Evolutionary conservation across 148 eudicot species (phyloP).

Genomic region (Fallopia convolvulus): DNA sequence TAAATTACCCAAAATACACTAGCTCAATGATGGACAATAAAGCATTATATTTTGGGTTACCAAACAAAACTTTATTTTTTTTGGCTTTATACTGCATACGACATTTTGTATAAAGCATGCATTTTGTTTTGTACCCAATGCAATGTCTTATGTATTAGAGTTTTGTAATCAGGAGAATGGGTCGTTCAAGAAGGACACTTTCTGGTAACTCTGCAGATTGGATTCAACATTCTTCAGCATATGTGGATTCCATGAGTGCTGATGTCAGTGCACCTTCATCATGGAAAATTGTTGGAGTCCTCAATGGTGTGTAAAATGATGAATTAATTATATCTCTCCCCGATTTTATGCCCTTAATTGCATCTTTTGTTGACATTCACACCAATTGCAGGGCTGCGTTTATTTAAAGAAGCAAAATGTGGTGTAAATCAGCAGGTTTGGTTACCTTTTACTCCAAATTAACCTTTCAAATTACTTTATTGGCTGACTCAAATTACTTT

Average conservation of each 20-base stretch:
- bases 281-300: slow-evolving; percentile 64
- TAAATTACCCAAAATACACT: no score
- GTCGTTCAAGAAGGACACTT: slow-evolving; percentile 30
- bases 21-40: no score
- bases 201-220: slow-evolving; percentile 35
- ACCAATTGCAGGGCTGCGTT: slow-evolving; percentile 42
- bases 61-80: no score
- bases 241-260: slow-evolving; percentile 47
- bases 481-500: slow-evolving; percentile 2
- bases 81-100: no score
- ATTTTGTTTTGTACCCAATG: not conserved
- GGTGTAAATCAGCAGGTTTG: slow-evolving; percentile 11
- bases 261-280: slow-evolving; percentile 75
- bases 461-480: not conserved
- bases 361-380: not conserved
- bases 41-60: no score
- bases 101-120: no score
- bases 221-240: slow-evolving; percentile 31
- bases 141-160: not conserved
- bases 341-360: not conserved
- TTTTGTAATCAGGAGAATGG: slow-evolving; percentile 23
- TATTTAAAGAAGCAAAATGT: slow-evolving; percentile 58
- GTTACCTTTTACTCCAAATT: not conserved
- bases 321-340: not conserved
- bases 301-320: slow-evolving; percentile 39